Conservation (phyloP, 805 yeast genomes). For the Kodamaea restingae region DNA sequence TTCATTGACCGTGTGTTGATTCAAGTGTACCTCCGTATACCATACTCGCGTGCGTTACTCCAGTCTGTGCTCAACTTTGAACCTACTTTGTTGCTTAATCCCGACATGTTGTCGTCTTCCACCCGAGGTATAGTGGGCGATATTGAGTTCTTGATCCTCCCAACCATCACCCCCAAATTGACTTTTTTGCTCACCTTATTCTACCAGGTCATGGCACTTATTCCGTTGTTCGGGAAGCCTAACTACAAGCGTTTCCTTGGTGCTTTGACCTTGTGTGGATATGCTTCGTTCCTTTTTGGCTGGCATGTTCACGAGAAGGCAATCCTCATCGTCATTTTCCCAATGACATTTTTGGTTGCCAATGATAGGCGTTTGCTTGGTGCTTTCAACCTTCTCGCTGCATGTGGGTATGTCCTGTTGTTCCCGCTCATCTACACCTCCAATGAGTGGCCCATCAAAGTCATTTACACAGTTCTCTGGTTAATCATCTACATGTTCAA, state of each 20-base stretch:
- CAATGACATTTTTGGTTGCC: conserved; percentile 72
- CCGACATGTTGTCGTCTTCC: conserved; percentile 26
- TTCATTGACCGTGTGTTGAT: conserved; percentile 70
- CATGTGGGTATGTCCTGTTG: conserved; percentile 81
- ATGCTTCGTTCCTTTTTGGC: conserved; percentile 87
- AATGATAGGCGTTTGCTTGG: conserved; percentile 68
- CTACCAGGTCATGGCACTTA: conserved; percentile 72
- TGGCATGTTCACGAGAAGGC: conserved; percentile 99
- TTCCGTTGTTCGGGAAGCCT: conserved; percentile 69
- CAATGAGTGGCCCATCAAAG: conserved; percentile 75
- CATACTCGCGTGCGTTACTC: conserved; percentile 28
- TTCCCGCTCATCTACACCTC: conserved; percentile 83
- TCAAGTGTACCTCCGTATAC: conserved; percentile 36
- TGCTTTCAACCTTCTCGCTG: conserved; percentile 65
- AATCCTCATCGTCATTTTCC: conserved; percentile 81
- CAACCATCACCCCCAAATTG: conserved; percentile 70
- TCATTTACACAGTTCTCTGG: conserved; percentile 79
- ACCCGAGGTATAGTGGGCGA: conserved; percentile 94
- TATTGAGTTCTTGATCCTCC: conserved; percentile 74
- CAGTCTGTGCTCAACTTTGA: conserved; percentile 42
- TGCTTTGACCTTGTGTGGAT: conserved; percentile 83
- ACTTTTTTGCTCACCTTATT: conserved; percentile 81
- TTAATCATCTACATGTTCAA: conserved; percentile 70
- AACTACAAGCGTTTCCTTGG: conserved; percentile 77
- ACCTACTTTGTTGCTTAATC: conserved; percentile 35